Conservation (phyloP, 2,329 filamentous ascomycete species). For the Ambrosiella xylebori region DNA sequence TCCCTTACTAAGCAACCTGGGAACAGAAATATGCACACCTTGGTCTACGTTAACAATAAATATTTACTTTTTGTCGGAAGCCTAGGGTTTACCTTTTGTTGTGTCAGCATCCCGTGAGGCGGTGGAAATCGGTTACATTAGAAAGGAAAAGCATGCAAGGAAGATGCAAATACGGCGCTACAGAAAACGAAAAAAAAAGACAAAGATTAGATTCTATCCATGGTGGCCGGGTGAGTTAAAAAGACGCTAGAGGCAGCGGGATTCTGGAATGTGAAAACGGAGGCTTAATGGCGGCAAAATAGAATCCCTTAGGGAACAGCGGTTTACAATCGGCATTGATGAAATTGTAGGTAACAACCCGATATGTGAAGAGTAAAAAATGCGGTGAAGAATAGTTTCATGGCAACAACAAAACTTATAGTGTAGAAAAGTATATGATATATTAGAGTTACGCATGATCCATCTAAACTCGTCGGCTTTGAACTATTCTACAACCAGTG, state of each 20-base stretch:
- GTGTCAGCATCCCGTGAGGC: background rate
- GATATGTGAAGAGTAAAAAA: too few relatives aligned
- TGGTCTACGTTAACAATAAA: too few relatives aligned
- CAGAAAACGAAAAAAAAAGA: background rate
- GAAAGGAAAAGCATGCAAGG: background rate
- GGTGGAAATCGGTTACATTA: background rate
- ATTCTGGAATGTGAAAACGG: background rate
- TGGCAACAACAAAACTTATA: too few relatives aligned
- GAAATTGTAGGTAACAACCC: too few relatives aligned
- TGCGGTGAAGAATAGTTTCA: too few relatives aligned
- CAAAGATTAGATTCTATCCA: background rate
- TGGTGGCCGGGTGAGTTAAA: background rate
- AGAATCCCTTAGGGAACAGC: background rate
- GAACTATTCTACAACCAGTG: too few relatives aligned
- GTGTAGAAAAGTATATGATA: too few relatives aligned
- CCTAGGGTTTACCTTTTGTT: background rate
- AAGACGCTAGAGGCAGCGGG: background rate
- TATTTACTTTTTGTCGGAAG: too few relatives aligned
- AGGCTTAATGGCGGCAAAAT: background rate
- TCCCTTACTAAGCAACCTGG: too few relatives aligned
- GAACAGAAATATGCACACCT: too few relatives aligned
- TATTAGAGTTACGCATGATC: too few relatives aligned
- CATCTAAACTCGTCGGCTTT: too few relatives aligned
- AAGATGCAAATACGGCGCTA: background rate
- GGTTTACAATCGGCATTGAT: background rate